Percentiles rank a stretch among this genome's conserved stretches.
Evolutionary conservation across 768 basidiomycete genomes (phyloP).

Genomic region (Tylopilus sp.): DNA sequence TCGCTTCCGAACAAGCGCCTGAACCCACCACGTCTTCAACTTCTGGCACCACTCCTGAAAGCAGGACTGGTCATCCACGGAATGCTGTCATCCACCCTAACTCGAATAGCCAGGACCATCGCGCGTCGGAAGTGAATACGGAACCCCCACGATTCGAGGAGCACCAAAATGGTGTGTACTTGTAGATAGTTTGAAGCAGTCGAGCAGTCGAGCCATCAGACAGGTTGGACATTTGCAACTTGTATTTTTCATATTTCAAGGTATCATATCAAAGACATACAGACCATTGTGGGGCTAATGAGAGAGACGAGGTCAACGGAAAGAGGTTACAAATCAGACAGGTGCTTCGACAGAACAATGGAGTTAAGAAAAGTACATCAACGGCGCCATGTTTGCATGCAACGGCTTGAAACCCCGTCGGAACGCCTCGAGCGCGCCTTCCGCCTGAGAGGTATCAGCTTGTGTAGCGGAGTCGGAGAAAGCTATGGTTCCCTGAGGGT

Average conservation of each 20-base stretch:
- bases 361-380: constrained; percentile 58
- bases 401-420: constrained; percentile 53
- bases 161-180: constrained; percentile 23
- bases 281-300: no score
- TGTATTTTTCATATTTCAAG: background rate
- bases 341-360: background rate
- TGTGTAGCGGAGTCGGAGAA: constrained; percentile 59
- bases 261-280: background rate
- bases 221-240: background rate
- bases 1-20: constrained; percentile 29
- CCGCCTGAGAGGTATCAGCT: constrained; percentile 37
- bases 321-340: background rate
- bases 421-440: constrained; percentile 46
- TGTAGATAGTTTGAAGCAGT: constrained; percentile 16
- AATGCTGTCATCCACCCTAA: constrained; percentile 2
- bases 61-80: constrained; percentile 1
- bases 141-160: constrained; percentile 2
- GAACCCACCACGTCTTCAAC: background rate
- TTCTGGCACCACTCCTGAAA: background rate
- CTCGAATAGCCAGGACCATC: constrained; percentile 15
- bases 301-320: background rate
- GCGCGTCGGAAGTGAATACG: background rate
- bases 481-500: constrained; percentile 55
- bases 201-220: background rate
- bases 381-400: constrained; percentile 43